Base-by-base conservation (phyloP, 768 basidiomycete genomes). In the Sarcomyxa edulis region DNA sequence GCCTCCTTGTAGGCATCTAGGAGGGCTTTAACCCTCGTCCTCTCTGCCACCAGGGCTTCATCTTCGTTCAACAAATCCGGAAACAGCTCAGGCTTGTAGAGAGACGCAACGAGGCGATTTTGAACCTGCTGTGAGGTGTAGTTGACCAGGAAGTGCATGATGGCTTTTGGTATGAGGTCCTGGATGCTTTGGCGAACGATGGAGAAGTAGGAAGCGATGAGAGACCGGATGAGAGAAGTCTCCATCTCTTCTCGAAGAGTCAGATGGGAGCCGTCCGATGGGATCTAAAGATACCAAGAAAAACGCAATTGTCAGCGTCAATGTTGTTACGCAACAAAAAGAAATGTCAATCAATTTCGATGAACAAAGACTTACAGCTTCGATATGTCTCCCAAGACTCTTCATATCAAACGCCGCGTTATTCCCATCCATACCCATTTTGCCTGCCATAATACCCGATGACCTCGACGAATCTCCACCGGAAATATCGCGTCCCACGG, bases 131-230 rank as follows among this genome's bases (percentile, higher is more conserved):
- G 87, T 31, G 91, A 84, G n/a, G 94, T 94, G 55, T 89, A 76
- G 63, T 96, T 98, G 55, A 99, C 95, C 46, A 98, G 75, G 50
- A 93, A 78, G 65, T 97, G 95, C 95, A 98, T 97, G 66, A 96
- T 85, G 15, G 94, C 92, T 64, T 99, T 99, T 23, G 96, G 96
- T 14, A 99, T 78, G 40, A 97, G 73, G 59, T 99, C 96, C 49
- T 97, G 91, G 46, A 99, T 96, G 55, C 84, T 90, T 61, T 98
- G 94, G 29, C 96, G 84, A 16, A 94, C 87, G 55, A 99, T 98
- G 43, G 78, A 70, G 65, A 99, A 99, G 68, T 99, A 99, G 9
- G 91, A 93, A 19, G 83, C 77, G 55, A 99, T 98, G 48, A 98
- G 76, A 5, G 90, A 88, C 37, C 95, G 84, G 55, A 99, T 98